Evolutionary conservation across 2,329 filamentous ascomycete genomes (phyloP).

Genomic region (Sporothrix sp.): DNA sequence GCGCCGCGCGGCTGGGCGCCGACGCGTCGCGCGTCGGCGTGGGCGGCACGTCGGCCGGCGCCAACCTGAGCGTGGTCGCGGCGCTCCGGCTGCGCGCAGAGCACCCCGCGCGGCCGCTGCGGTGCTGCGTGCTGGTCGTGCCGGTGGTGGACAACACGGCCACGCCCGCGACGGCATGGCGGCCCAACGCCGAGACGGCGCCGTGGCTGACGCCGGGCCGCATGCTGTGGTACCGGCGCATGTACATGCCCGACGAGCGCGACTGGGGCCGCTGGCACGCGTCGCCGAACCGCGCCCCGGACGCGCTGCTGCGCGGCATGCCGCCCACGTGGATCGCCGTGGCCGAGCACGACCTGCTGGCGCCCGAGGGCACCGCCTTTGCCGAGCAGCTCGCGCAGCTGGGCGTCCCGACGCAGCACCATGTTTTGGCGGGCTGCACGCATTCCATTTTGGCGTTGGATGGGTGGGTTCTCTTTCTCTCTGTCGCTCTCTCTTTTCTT

Average conservation of each 20-base stretch:
- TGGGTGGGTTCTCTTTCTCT: not conserved
- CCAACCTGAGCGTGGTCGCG: not conserved
- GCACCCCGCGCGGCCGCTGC: not conserved
- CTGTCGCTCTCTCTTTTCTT: not conserved
- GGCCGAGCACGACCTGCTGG: conserved; percentile 26
- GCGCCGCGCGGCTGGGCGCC: not conserved
- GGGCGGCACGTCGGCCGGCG: not conserved
- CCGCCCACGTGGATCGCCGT: conserved; percentile 26
- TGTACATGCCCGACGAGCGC: conserved; percentile 24
- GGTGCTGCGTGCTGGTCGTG: not conserved
- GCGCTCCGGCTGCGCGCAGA: not conserved
- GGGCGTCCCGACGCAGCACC: not conserved
- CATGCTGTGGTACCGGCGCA: conserved; percentile 29
- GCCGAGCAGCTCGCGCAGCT: conserved; percentile 20
- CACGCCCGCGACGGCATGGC: not conserved
- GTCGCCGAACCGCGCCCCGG: conserved; percentile 25
- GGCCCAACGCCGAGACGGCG: not conserved
- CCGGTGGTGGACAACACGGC: conserved; percentile 7
- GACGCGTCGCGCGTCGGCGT: not conserved
- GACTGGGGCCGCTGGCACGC: conserved; percentile 24
- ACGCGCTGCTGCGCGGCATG: conserved; percentile 19
- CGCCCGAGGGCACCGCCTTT: conserved; percentile 24
- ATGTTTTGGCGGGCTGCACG: conserved; percentile 23
- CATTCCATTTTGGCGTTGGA: conserved; percentile 2
- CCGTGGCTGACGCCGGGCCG: conserved; percentile 19